Evolutionary conservation across 148 eudicot genomes (phyloP), one percentile per base, ranked within the genome.

Genomic region (Chenopodium berlandieri): DNA sequence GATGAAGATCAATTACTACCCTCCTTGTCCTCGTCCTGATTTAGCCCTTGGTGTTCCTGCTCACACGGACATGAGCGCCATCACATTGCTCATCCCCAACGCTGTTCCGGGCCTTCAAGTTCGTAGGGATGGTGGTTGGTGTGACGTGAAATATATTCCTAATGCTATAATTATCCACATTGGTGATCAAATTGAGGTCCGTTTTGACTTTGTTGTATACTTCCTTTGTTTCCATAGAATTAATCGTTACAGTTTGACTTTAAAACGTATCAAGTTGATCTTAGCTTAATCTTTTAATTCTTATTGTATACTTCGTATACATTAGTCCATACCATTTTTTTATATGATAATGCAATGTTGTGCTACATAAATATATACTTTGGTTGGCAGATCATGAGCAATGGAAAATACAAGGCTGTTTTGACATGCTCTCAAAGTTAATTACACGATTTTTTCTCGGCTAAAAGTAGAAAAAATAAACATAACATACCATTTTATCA

Each of bases 11-110:
- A 90, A 90, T 71, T 85, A 87, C 82, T 90, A 88, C 58, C 91
- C 92, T 8, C 87, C 89, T 0, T 90, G 92, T 50, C 91, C 92
- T 10, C 85, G 88, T 13, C 92, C 92, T 7, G 91, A 90, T 72
- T 75, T 88, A 22, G 91, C 90, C 47, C 88, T 90, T 23, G 92
- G 92, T 3, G 91, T 90, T 30, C 88, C 82, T 30, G 85, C 88
- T 44, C 92, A 90, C 71, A 76, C 92, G 2, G 92, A 90, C 83
- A 88, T 90, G 91, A 71, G 80, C 11, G 63, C 88, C 60, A 56
- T 90, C 31, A 90, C 92, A 34, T 80, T 90, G 52, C 91, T 90
- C 37, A 83, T 90, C 25, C 90, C 91, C 0, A 90, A 90, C 60
- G 83, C 87, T 7, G 88, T 90, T 44, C 88, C 89, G 9, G 92